A percentile compares a stretch with the other conserved stretches of the same genome.
These are phyloP conservation scores for Cylindrotheca closterium DNA, from an alignment of 108 stramenopile species.

Conservation along the genomic window DNA sequence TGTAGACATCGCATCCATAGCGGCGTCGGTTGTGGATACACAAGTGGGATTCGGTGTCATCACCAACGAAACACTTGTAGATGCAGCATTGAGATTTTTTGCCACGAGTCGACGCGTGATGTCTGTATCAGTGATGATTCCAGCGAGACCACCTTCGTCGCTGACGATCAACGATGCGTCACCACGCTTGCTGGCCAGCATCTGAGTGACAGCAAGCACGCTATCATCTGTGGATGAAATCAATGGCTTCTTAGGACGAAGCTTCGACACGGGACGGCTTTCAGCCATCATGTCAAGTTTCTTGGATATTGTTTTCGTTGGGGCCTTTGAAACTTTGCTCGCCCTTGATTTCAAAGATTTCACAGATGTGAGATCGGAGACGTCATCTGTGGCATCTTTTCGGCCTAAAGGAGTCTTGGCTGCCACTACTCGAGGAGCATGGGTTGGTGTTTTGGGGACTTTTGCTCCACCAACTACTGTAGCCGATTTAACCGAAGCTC, in stretches of 20 bases:
- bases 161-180: constrained; percentile 63
- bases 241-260: constrained; percentile 80
- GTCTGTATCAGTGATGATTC: constrained; percentile 86
- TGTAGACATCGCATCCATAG: constrained; percentile 87
- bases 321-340: background rate
- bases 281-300: background rate
- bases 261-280: constrained; percentile 52
- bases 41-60: constrained; percentile 90
- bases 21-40: constrained; percentile 75
- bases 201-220: constrained; percentile 54
- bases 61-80: constrained; percentile 61
- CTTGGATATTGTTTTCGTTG: background rate
- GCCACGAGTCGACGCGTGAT: constrained; percentile 76
- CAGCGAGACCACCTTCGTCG: constrained; percentile 64
- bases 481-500: constrained; percentile 1
- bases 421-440: background rate
- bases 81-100: constrained; percentile 55
- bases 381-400: constrained; percentile 1
- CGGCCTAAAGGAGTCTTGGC: background rate
- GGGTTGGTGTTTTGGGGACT: background rate
- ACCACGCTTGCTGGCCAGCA: constrained; percentile 64
- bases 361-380: background rate
- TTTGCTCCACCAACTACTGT: background rate
- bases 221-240: constrained; percentile 33
- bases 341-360: background rate